These are phyloP conservation scores for Nannochloris sp. DNA, from an alignment of 139 green algal species.

Conservation along the genomic window DNA sequence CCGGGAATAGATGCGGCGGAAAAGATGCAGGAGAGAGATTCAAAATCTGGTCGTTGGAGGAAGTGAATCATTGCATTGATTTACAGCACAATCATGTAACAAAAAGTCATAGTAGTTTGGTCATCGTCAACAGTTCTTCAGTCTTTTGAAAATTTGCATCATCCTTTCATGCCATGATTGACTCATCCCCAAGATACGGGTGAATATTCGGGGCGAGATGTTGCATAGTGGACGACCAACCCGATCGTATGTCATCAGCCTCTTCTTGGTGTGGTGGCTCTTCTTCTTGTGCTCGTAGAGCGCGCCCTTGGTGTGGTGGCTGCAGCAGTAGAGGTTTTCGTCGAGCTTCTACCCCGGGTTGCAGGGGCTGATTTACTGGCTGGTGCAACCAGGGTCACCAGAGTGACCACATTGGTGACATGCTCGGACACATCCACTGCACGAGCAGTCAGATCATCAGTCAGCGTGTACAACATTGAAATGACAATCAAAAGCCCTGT, in stretches of 20 bases:
- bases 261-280: too few relatives aligned
- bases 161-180: too few relatives aligned
- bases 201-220: too few relatives aligned
- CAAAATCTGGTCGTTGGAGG: neutral
- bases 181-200: too few relatives aligned
- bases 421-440: neutral
- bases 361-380: neutral
- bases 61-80: neutral
- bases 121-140: too few relatives aligned
- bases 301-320: neutral
- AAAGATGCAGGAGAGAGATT: conserved; percentile 27
- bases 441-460: conserved; percentile 1
- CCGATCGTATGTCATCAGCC: too few relatives aligned
- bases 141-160: too few relatives aligned
- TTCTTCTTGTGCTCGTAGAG: too few relatives aligned
- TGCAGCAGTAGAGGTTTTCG: neutral
- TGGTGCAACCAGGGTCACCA: conserved; percentile 4
- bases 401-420: conserved; percentile 8
- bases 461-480: neutral
- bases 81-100: neutral
- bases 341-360: neutral
- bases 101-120: too few relatives aligned
- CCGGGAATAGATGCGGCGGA: conserved; percentile 16
- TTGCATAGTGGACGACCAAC: too few relatives aligned
- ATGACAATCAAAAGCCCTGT: conserved; percentile 3